Conservation (phyloP, 1,139 yeast species). For the Hanseniaspora uvarum region DNA sequence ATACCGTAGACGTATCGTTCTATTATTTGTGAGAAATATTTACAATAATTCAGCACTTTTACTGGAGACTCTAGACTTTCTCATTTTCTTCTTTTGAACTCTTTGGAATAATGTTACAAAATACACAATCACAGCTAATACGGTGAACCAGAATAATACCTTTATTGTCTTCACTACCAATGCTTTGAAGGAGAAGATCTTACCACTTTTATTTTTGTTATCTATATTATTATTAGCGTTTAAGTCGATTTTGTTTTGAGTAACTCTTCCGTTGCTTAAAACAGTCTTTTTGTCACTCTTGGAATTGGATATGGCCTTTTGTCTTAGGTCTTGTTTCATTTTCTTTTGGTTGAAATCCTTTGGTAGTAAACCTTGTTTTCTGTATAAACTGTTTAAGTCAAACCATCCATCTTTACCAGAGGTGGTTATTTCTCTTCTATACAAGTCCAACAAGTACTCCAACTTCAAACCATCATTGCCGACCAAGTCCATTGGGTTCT, state of each 20-base stretch:
- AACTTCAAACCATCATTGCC: slow-evolving; percentile 17
- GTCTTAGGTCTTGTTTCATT: slow-evolving; percentile 5
- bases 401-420: slow-evolving; percentile 15
- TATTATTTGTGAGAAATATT: background rate
- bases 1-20: slow-evolving; percentile 3
- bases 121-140: slow-evolving; percentile 9
- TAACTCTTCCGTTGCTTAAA: slow-evolving; percentile 7
- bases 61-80: slow-evolving; percentile 15
- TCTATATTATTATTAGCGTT: background rate
- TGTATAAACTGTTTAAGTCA: slow-evolving; percentile 17
- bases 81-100: slow-evolving; percentile 16
- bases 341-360: slow-evolving; percentile 14
- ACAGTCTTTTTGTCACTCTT: slow-evolving; percentile 5
- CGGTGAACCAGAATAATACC: background rate
- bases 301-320: slow-evolving; percentile 5
- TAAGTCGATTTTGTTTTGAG: background rate
- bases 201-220: slow-evolving; percentile 7
- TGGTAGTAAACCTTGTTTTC: slow-evolving; percentile 17
- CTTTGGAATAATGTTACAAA: slow-evolving; percentile 14
- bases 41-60: slow-evolving; percentile 14
- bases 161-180: slow-evolving; percentile 6
- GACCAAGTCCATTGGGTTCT: slow-evolving; percentile 25
- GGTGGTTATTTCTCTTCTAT: slow-evolving; percentile 15
- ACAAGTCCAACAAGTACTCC: slow-evolving; percentile 15
- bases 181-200: slow-evolving; percentile 5